A percentile compares a stretch with the other conserved stretches of the same genome.
Evolutionary conservation across 1,139 yeast species (phyloP).

Genomic region (Yamadazyma sp.): DNA sequence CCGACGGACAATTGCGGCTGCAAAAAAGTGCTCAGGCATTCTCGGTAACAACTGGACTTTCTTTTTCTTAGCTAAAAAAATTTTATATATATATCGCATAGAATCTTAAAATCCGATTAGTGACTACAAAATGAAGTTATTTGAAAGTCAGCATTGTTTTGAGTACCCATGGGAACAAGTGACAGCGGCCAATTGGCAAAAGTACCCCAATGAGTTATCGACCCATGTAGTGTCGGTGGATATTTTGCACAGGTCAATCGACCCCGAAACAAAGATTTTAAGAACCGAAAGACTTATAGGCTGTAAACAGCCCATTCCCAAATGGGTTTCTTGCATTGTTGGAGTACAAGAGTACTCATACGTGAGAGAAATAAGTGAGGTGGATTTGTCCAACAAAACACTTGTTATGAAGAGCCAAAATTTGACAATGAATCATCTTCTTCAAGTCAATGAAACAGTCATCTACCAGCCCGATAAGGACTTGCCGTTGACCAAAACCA

Average conservation of each 20-base stretch:
- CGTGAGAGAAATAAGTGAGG: conserved; percentile 87
- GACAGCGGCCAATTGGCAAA: conserved; percentile 95
- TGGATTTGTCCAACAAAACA: conserved; percentile 64
- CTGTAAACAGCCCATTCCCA: conserved; percentile 83
- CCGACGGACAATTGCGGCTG: conserved; percentile 1
- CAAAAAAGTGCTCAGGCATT: conserved; percentile 1
- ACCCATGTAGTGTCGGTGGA: conserved; percentile 97
- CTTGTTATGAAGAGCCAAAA: conserved; percentile 83
- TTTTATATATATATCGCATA: conserved; percentile 5
- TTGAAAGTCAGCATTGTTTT: conserved; percentile 66
- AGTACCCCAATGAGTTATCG: conserved; percentile 89
- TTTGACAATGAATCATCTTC: conserved; percentile 73
- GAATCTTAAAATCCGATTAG: no score
- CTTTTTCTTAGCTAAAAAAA: conserved; percentile 4
- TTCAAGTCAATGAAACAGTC: conserved; percentile 85
- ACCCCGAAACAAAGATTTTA: conserved; percentile 53
- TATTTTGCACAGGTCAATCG: conserved; percentile 70
- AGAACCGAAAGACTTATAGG: conserved; percentile 87
- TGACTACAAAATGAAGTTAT: conserved; percentile 64
- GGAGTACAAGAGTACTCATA: conserved; percentile 76
- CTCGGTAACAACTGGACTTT: not conserved
- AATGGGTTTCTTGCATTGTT: conserved; percentile 72
- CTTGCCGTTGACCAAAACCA: conserved; percentile 52
- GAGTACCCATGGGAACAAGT: conserved; percentile 92
- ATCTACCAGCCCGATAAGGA: conserved; percentile 66